Conservation (phyloP, 176 grass and related monocot species). For the Carex parvula region DNA sequence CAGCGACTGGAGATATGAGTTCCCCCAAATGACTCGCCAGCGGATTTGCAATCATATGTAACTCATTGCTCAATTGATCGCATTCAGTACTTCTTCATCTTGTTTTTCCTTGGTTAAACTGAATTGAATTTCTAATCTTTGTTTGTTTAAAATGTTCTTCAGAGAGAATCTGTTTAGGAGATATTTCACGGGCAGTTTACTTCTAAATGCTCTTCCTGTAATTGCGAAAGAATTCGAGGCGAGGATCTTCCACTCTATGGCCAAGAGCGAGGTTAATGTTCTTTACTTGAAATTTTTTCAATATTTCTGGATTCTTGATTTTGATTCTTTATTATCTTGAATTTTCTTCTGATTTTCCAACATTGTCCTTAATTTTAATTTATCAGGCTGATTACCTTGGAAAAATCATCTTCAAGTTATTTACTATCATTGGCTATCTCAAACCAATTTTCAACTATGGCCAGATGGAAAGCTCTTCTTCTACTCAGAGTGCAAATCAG, state of each 20-base stretch:
- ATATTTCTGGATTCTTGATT: not conserved
- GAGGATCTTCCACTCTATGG: not conserved
- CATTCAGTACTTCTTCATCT: not conserved
- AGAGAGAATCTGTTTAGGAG: not conserved
- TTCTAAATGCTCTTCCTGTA: too few species aligned
- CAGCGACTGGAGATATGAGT: not conserved
- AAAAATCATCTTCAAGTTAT: not conserved
- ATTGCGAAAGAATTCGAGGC: not conserved
- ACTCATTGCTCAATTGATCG: not conserved
- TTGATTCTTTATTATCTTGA: not conserved
- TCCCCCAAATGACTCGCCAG: not conserved
- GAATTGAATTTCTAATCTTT: not conserved
- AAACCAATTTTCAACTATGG: not conserved
- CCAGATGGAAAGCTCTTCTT: too few species aligned
- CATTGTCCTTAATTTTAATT: not conserved
- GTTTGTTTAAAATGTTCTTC: not conserved
- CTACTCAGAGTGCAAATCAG: not conserved
- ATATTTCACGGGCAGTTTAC: not conserved
- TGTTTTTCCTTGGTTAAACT: not conserved
- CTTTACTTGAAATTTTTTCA: not conserved
- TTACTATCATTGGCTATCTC: not conserved
- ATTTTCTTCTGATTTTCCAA: not conserved
- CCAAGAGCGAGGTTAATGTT: not conserved
- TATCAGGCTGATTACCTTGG: constrained; percentile 7
- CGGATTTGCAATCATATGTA: constrained; percentile 5